These are phyloP conservation scores for Apiospora koreana DNA, from an alignment of 2,329 filamentous ascomycete genomes.

Conservation along the genomic window DNA sequence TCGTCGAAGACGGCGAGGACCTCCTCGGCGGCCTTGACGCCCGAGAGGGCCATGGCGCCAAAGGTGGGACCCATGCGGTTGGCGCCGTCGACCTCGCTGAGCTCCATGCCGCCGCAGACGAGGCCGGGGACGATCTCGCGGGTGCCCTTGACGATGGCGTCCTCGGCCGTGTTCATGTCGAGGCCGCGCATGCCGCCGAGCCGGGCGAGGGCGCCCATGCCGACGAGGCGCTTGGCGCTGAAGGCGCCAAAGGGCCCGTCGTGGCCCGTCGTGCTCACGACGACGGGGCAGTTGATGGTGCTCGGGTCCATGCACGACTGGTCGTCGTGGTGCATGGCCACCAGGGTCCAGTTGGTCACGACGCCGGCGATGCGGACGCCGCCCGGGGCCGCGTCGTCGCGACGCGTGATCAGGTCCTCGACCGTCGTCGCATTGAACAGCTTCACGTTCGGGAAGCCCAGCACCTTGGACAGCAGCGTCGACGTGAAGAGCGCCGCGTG, in stretches of 20 bases:
- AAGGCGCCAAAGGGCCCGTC: conserved; percentile 92
- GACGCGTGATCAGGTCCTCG: conserved; percentile 88
- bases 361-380: conserved; percentile 79
- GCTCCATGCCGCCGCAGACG: conserved; percentile 93
- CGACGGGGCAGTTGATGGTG: conserved; percentile 88
- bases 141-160: conserved; percentile 90
- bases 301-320: conserved; percentile 97
- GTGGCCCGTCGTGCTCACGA: conserved; percentile 89
- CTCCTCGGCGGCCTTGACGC: conserved; percentile 90
- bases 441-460: conserved; percentile 88
- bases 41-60: conserved; percentile 77
- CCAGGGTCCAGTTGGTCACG: conserved; percentile 94
- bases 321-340: conserved; percentile 83
- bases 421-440: conserved; percentile 94
- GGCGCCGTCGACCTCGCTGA: conserved; percentile 86
- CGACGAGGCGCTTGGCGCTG: conserved; percentile 85
- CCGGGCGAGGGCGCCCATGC: conserved; percentile 80
- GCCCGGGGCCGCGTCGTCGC: conserved; percentile 47
- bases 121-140: conserved; percentile 85
- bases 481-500: conserved; percentile 91
- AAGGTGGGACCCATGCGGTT: conserved; percentile 75
- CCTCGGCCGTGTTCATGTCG: conserved; percentile 89
- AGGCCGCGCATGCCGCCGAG: conserved; percentile 91
- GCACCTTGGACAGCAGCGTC: conserved; percentile 80
- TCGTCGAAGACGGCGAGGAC: conserved; percentile 75